Conservation (phyloP, 495 filamentous ascomycete species). For the Aspergillus ellipticus region DNA sequence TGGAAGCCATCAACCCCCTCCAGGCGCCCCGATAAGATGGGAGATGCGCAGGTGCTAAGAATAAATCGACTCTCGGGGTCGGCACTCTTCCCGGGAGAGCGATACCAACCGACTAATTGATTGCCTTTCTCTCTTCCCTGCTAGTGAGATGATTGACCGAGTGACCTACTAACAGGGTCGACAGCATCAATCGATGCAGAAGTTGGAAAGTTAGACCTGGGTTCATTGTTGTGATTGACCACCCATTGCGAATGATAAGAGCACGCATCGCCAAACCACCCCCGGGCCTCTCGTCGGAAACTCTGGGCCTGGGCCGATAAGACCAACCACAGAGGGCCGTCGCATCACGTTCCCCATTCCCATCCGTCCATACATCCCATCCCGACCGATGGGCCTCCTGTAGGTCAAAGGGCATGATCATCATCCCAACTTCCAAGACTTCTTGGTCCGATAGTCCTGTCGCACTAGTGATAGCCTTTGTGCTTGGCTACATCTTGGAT, state of each 20-base stretch:
- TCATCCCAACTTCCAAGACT: constrained; percentile 14
- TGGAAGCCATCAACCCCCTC: not conserved
- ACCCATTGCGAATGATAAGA: constrained; percentile 2
- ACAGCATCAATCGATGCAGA: not conserved
- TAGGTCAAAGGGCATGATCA: not conserved
- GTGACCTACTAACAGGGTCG: not conserved
- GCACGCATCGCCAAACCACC: constrained; percentile 1
- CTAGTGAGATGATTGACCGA: no score
- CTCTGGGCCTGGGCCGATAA: constrained; percentile 22
- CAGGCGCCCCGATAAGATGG: not conserved
- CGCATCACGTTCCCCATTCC: constrained; percentile 26
- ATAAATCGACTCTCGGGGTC: not conserved
- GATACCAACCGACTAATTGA: not conserved
- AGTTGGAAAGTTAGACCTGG: no score
- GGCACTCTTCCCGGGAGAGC: not conserved
- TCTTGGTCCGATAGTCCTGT: constrained; percentile 13
- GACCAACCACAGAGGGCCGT: constrained; percentile 32
- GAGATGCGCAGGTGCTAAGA: not conserved
- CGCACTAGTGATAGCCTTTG: constrained; percentile 13
- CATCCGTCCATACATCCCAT: not conserved
- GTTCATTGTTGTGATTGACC: no score
- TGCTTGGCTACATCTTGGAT: not conserved
- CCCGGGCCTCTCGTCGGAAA: constrained; percentile 9
- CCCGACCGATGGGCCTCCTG: not conserved
- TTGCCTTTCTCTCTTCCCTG: not conserved